Percentiles rank a stretch among this genome's conserved stretches.
Conservation (phyloP, 2,329 filamentous ascomycete species). For the Epichloe glyceriae region DNA sequence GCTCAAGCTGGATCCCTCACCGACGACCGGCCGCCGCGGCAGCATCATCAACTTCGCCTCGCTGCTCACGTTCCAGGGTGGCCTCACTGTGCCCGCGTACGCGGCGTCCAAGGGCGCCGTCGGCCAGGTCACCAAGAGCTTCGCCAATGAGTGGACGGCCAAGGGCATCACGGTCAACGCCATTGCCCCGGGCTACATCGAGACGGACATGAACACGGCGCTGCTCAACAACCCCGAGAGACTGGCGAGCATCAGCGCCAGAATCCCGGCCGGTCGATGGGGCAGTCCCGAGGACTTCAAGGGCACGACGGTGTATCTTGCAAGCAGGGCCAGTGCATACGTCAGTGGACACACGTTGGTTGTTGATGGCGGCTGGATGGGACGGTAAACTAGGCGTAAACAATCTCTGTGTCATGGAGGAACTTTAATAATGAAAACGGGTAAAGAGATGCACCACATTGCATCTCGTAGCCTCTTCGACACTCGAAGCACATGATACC, state of each 20-base stretch:
- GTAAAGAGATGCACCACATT: background rate
- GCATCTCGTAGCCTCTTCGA: no score
- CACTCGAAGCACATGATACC: no score
- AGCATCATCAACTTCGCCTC: constrained; percentile 76
- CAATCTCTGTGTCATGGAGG: no score
- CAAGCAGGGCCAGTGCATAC: constrained; percentile 64
- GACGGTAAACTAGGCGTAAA: constrained; percentile 35
- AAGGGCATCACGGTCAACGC: constrained; percentile 75
- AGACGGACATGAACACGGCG: constrained; percentile 87
- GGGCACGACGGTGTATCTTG: constrained; percentile 65
- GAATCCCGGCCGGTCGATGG: constrained; percentile 79
- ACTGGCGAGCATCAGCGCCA: constrained; percentile 58
- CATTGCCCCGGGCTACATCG: constrained; percentile 81
- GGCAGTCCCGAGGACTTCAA: constrained; percentile 79
- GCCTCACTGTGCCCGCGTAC: constrained; percentile 79
- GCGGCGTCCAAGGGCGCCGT: constrained; percentile 77
- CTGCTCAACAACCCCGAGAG: constrained; percentile 60
- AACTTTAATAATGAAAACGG: background rate
- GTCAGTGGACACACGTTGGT: constrained; percentile 71
- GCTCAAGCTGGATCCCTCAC: constrained; percentile 41
- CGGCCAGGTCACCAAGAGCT: constrained; percentile 69
- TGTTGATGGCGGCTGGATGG: constrained; percentile 92
- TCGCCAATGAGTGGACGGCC: constrained; percentile 77
- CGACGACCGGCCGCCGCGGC: constrained; percentile 43
- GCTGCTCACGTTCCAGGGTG: constrained; percentile 74